Evolutionary conservation across 495 filamentous ascomycete genomes (phyloP).

Genomic region (Podospora pseudoanserina): DNA sequence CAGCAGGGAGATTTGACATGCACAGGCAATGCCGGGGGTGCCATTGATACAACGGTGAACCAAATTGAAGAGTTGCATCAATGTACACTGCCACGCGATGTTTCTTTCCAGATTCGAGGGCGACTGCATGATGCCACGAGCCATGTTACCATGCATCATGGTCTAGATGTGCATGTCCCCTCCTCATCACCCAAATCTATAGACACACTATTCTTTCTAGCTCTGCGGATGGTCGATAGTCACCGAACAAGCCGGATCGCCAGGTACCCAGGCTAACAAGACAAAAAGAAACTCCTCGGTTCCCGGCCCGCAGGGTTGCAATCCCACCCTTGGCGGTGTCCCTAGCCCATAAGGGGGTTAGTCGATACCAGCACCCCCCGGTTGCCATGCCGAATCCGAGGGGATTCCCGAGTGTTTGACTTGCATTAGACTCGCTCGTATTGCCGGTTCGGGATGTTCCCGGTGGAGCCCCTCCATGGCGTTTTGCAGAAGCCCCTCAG

Average conservation of each 20-base stretch:
- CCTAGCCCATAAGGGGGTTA: neutral
- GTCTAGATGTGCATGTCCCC: neutral
- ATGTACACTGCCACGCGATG: neutral
- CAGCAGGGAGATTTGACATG: neutral
- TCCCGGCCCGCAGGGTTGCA: neutral
- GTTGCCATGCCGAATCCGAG: neutral
- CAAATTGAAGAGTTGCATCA: neutral
- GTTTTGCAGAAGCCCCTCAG: neutral
- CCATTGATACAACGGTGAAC: neutral
- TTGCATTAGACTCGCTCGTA: conserved; percentile 17
- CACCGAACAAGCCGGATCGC: neutral
- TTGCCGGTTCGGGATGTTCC: conserved; percentile 10
- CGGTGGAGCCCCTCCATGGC: neutral
- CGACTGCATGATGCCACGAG: neutral
- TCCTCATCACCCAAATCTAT: neutral
- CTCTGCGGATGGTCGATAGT: conserved; percentile 1
- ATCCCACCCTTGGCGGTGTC: neutral
- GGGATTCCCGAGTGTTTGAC: neutral
- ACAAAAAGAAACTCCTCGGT: neutral
- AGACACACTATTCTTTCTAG: neutral
- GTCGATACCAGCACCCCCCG: neutral
- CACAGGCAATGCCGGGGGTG: neutral
- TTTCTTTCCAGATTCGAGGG: neutral
- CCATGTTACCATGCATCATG: neutral
- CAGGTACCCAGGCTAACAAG: neutral